Base-by-base conservation (phyloP, 192 early-diverging fungal genomes). In the Coemansia sp. region DNA sequence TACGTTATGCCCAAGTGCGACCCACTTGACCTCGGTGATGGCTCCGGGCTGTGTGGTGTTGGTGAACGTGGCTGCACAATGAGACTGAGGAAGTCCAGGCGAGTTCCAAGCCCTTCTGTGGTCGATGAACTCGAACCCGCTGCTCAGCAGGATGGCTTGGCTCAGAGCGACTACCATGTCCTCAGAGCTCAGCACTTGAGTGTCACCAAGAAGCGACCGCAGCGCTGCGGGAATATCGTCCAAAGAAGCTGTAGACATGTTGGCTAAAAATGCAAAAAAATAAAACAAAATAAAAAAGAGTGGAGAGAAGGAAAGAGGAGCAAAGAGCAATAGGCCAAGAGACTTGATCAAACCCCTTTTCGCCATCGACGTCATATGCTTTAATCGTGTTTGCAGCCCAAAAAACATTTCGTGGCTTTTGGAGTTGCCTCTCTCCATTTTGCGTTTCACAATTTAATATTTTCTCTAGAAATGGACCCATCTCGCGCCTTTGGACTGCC, bases 401-500 rank as follows among this genome's bases (percentile, higher is more conserved):
- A 43, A 43, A 14, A 14, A 5, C 9, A n/a, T 16, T 42, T 8
- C 39, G 16, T 13, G 13, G 13, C 39, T 45, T 20, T 45, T n/a
- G 2, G 10, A 13, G 6, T 38, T 38, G 37, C 37, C 33, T 56
- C 40, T 18, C 33, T 62, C 53, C 20, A 42, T 31, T 38, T 38
- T 53, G 48, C 36, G 46, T 69, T 14, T 21, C 50, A 18, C n/a
- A 36, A 43, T 56, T 62, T 23, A n/a, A 20, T 16, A 31, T 1
- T 67, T 20, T 37, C 31, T 14, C 20, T 46, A 9, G 21, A 21
- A 9, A 59, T 62, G 60, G 77, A 81, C 73, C 78, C 78, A 58
- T 81, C 78, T 51, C 73, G 73, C 51, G 69, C 74, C 31, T 81
- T 81, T 45, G 78, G 78, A 33, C 62, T 81, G 43, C 42, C 73